Percentiles rank a stretch among this genome's conserved stretches.
phyloP scores from a whole-genome alignment of 371 early-diverging fungal genomes.

The Capniomyces stellatus region DNA sequence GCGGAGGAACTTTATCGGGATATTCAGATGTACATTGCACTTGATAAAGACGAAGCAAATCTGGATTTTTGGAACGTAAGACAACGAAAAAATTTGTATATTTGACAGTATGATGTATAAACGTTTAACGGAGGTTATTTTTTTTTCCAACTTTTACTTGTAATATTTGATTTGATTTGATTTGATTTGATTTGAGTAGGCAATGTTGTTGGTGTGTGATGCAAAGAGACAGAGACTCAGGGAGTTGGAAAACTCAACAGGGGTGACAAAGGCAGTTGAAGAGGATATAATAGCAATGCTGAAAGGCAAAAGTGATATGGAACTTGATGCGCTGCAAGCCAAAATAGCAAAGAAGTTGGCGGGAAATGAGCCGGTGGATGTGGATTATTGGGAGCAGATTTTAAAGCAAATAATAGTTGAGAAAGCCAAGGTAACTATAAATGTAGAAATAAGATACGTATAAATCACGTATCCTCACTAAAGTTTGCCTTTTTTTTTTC shows the following conservation, averaged over 20 bases:
- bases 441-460: no score
- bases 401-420: constrained; percentile 56
- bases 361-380: constrained; percentile 56
- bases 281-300: constrained; percentile 51
- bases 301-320: constrained; percentile 46
- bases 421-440: constrained; percentile 44
- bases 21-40: constrained; percentile 60
- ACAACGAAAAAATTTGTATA: no score
- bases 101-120: no score
- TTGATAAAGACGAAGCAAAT: constrained; percentile 58
- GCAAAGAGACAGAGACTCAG: constrained; percentile 38
- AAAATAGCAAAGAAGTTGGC: constrained; percentile 55
- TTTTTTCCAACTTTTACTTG: no score
- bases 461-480: no score
- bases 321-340: constrained; percentile 45
- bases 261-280: constrained; percentile 23
- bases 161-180: no score
- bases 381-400: constrained; percentile 86
- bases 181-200: constrained; percentile 6
- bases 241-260: not conserved
- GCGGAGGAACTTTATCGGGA: constrained; percentile 63
- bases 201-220: constrained; percentile 63
- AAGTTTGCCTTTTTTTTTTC: no score
- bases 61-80: constrained; percentile 62
- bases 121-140: no score